Conservation (phyloP, 2,329 filamentous ascomycete species). For the Orbilia blumenaviensis region DNA sequence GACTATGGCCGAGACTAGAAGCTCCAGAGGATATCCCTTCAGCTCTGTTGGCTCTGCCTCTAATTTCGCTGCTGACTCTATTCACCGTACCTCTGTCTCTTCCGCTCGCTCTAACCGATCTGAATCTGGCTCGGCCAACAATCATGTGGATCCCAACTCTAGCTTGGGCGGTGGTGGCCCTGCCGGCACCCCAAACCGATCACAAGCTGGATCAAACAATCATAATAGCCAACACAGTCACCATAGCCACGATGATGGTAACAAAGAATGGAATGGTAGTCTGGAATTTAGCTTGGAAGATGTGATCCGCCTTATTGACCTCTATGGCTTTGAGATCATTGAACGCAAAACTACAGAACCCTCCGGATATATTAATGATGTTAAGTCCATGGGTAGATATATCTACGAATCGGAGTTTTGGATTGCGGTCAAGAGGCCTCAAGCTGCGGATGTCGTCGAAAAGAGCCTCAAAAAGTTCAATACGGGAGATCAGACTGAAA, state of each 20-base stretch:
- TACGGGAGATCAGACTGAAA: not conserved
- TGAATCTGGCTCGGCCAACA: not conserved
- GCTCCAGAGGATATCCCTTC: no score
- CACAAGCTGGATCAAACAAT: not conserved
- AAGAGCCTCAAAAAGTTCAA: constrained; percentile 27
- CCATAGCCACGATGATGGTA: constrained; percentile 4
- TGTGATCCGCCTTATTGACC: constrained; percentile 77
- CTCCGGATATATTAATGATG: constrained; percentile 87
- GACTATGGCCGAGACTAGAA: no score
- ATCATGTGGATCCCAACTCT: not conserved
- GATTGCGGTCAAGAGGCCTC: constrained; percentile 77
- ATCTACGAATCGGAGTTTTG: constrained; percentile 83
- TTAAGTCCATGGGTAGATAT: constrained; percentile 84
- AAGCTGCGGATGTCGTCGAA: constrained; percentile 14
- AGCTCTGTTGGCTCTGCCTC: no score
- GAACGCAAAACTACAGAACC: constrained; percentile 69
- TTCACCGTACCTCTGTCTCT: no score
- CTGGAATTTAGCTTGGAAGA: constrained; percentile 92
- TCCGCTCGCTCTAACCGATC: not conserved
- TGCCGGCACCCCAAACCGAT: not conserved
- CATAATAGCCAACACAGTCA: not conserved
- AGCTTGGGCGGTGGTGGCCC: not conserved
- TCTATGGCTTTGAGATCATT: constrained; percentile 79
- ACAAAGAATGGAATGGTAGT: constrained; percentile 66
- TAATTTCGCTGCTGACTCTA: no score